Conservation (phyloP, 1,284 basidiomycete genomes). For the Fomitopsis betulina region DNA sequence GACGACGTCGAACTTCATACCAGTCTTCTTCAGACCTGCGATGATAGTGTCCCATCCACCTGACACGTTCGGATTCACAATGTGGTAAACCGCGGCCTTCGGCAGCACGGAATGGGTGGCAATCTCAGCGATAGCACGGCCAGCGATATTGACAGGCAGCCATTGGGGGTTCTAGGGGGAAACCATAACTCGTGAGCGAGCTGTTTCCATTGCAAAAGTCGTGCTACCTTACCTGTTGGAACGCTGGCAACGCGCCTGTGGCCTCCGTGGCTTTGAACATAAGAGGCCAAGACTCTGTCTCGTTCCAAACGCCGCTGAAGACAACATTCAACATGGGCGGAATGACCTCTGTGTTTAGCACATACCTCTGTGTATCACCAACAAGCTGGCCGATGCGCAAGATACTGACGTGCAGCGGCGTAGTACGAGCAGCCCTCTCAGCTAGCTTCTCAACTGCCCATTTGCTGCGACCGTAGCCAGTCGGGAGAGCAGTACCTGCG, state of each 20-base stretch:
- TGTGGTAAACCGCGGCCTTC: slow-evolving; percentile 37
- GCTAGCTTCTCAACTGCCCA: slow-evolving; percentile 61
- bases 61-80: slow-evolving; percentile 38
- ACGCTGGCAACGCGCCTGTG: slow-evolving; percentile 39
- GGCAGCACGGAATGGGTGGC: slow-evolving; percentile 14
- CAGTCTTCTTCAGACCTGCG: slow-evolving; percentile 33
- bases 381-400: slow-evolving; percentile 49
- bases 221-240: slow-evolving; percentile 34
- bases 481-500: slow-evolving; percentile 35
- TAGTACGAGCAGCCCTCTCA: slow-evolving; percentile 32
- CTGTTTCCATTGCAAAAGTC: background rate
- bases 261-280: slow-evolving; percentile 35
- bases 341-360: background rate
- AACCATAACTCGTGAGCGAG: background rate
- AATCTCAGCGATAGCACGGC: slow-evolving; percentile 45
- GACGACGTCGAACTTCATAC: slow-evolving; percentile 42
- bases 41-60: slow-evolving; percentile 42
- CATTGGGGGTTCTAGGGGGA: slow-evolving; percentile 38
- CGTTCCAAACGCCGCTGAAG: slow-evolving; percentile 52
- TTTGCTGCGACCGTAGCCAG: slow-evolving; percentile 56
- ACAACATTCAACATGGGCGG: background rate
- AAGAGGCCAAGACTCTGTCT: slow-evolving; percentile 41
- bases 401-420: slow-evolving; percentile 33
- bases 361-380: slow-evolving; percentile 38
- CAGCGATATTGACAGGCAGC: slow-evolving; percentile 58